Evolutionary conservation across 176 grass and related monocot genomes (phyloP).

Genomic region (Puccinellia tenuiflora): DNA sequence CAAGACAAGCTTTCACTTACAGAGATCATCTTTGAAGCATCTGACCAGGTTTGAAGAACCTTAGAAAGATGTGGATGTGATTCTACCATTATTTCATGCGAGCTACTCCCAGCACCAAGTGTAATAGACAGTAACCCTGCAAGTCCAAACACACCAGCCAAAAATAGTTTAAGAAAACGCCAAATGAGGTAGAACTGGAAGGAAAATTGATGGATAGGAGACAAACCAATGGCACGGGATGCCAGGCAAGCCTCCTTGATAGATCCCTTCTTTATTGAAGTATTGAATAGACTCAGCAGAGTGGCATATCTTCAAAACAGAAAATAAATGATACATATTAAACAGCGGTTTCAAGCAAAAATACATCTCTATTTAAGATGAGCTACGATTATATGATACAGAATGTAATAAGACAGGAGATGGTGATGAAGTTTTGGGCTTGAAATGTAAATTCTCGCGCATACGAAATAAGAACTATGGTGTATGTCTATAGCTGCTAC

Average conservation of each 20-base stretch:
- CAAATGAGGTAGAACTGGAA: background rate
- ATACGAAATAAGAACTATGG: background rate
- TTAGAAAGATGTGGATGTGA: slow-evolving; percentile 52
- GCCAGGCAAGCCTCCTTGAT: slow-evolving; percentile 63
- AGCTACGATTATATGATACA: background rate
- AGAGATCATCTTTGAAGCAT: slow-evolving; percentile 59
- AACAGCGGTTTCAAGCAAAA: background rate
- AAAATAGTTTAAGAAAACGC: slow-evolving; percentile 3
- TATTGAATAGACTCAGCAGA: slow-evolving; percentile 66
- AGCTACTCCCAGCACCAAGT: slow-evolving; percentile 48
- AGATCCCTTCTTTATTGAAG: slow-evolving; percentile 75
- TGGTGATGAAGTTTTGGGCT: background rate
- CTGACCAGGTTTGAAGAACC: slow-evolving; percentile 52
- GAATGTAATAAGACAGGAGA: background rate
- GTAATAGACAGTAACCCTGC: slow-evolving; percentile 69
- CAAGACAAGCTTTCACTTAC: slow-evolving; percentile 27
- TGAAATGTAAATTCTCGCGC: background rate
- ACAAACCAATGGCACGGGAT: slow-evolving; percentile 55
- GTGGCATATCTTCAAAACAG: slow-evolving; percentile 63
- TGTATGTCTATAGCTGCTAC: background rate
- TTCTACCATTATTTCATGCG: slow-evolving; percentile 69
- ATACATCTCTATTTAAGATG: background rate
- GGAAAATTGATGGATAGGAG: background rate
- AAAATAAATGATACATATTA: background rate
- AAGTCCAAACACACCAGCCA: slow-evolving; percentile 5